Evolutionary conservation across 805 yeast species (phyloP).

Genomic region (Zygoascus tannicola): DNA sequence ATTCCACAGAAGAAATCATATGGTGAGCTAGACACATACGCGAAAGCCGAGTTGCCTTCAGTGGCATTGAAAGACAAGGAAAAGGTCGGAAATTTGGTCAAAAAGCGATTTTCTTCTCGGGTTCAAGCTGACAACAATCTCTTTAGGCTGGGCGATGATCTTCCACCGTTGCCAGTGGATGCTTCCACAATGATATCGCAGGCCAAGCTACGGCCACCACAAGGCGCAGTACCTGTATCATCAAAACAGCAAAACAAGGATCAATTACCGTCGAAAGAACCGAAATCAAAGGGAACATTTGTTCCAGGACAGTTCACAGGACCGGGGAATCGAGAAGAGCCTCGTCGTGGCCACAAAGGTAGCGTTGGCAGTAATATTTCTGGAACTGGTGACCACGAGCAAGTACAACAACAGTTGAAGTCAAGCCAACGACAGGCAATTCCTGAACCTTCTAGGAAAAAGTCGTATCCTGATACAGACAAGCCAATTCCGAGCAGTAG

Average conservation of each 20-base stretch:
- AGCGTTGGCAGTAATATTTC: background rate
- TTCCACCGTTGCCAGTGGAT: slow-evolving; percentile 75
- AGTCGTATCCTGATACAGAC: no score
- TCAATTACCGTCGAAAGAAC: background rate
- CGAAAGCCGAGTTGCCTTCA: slow-evolving; percentile 13
- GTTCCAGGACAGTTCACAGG: background rate
- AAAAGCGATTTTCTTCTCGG: slow-evolving; percentile 21
- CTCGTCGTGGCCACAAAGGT: no score
- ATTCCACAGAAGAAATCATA: slow-evolving; percentile 9
- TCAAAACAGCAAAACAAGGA: background rate
- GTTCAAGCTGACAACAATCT: slow-evolving; percentile 35
- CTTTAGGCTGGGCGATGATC: slow-evolving; percentile 69
- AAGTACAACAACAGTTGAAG: background rate
- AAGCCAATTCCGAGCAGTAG: no score
- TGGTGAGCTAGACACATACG: slow-evolving; percentile 9
- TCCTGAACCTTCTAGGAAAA: background rate
- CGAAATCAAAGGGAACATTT: background rate
- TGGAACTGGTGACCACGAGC: background rate
- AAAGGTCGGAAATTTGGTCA: slow-evolving; percentile 21
- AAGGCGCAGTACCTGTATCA: background rate
- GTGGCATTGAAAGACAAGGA: slow-evolving; percentile 20
- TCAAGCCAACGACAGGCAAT: no score
- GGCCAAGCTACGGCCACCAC: background rate
- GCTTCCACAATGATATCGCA: slow-evolving; percentile 44
- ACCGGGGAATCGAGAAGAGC: background rate